Evolutionary conservation across 805 yeast species (phyloP).

Genomic region (Naumovozyma dairenensis): DNA sequence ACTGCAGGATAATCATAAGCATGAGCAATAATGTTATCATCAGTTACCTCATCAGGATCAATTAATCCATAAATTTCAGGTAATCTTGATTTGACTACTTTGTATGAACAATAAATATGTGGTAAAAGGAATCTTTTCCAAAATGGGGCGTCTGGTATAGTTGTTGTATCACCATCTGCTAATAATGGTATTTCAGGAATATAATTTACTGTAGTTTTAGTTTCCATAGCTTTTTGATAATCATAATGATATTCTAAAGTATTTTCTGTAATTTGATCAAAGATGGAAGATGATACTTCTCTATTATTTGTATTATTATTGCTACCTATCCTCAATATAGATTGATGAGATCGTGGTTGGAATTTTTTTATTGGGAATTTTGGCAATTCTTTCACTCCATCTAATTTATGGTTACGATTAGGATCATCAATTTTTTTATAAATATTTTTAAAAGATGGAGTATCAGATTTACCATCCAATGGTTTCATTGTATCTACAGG

Average conservation of each 20-base stretch:
- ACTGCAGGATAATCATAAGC: conserved; percentile 77
- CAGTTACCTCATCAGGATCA: conserved; percentile 33
- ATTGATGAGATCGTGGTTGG: conserved; percentile 7
- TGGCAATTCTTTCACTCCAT: conserved; percentile 24
- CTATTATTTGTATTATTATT: conserved; percentile 7
- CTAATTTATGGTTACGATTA: conserved; percentile 2
- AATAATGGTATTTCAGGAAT: conserved; percentile 43
- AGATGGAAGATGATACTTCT: no score
- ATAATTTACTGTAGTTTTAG: conserved; percentile 15
- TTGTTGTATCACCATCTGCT: conserved; percentile 47
- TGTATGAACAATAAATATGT: conserved; percentile 40
- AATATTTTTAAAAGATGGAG: conserved; percentile 39
- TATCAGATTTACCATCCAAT: conserved; percentile 56
- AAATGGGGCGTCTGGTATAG: conserved; percentile 31
- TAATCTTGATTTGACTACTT: conserved; percentile 38
- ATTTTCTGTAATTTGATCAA: conserved; percentile 14
- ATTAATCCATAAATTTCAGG: conserved; percentile 53
- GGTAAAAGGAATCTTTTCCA: conserved; percentile 47
- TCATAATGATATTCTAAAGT: conserved; percentile 16
- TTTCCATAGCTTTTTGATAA: not conserved
- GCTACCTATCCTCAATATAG: not conserved
- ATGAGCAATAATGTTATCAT: conserved; percentile 34
- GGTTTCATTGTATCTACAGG: conserved; percentile 73
- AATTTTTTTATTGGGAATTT: conserved; percentile 23
- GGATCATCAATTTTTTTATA: conserved; percentile 17